Base-by-base conservation (phyloP, 208 protist genomes). In the Leishmania martiniquensis region DNA sequence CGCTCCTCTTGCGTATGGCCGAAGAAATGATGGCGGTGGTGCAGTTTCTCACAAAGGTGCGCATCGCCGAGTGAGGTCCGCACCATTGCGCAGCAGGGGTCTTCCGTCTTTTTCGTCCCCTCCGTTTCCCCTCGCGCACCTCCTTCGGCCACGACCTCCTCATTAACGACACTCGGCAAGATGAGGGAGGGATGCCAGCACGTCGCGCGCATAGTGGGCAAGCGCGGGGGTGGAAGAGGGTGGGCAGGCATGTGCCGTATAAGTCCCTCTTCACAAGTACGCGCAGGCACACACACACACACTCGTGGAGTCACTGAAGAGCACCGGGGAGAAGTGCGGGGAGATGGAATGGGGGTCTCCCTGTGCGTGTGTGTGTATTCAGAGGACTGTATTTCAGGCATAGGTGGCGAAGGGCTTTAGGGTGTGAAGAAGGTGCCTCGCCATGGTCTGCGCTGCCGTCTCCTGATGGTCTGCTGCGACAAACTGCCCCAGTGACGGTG, bases 21-120 rank as follows among this genome's bases (percentile, higher is more conserved):
- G 63, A 88, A 69, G 89, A 96, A 44, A 60, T 85, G 13, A 78
- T 94, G 74, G 65, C 85, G 17, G 17, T 93, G 12, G 57, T 91
- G 74, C 90, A 96, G 80, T 91, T 91, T 65, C 25, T 94, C 29
- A 65, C 49, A 0, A 75, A 67, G 49, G 55, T 75, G 42, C 75
- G 70, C 22, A 25, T 60, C 20, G 45, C 34, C 25, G 39, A 69
- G 12, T 85, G 51, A 72, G 39, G 54, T 25, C 32, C 44, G 15
- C 39, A n/a, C 44, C 7, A 29, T 66, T 25, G 39, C 32, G 47
- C 25, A 37, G 25, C 32, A 5, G 4, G 44, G 32, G 29, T 60
- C 66, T 51, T 32, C 32, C 25, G 13, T 51, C 29, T 42, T 25
- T 13, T 13, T 39, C 22, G n/a, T n/a, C n/a, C 37, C 3, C 29